Base-by-base conservation (phyloP, 305 asterid species). In the Solanum aculeatissimum region DNA sequence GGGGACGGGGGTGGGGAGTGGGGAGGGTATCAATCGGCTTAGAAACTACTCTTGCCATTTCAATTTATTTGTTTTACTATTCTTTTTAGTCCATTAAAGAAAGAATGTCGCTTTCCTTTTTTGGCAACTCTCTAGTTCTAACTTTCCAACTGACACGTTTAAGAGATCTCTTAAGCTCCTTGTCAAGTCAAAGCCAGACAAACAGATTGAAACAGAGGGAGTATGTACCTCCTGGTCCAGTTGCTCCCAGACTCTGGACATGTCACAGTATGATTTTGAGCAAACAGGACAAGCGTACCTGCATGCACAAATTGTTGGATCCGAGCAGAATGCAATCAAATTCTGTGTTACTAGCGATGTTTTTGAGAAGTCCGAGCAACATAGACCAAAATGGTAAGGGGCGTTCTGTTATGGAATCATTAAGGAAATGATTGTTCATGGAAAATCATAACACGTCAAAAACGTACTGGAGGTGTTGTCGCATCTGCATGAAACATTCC, bases 271-370 rank as follows among this genome's bases (percentile, higher is more conserved):
- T 16, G 98, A 93, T 88, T 88, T 94, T 49, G 92, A 91, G 87
- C 98, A 94, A 85, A 94, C 91, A 6, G 97, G 96, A 86, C 97
- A 92, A 55, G 97, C 90, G 74, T 93, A 93, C 91, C 98, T 94
- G 91, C 87, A 86, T 10, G 66, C 29, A 19, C 11, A 85, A 74
- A 29, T 25, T 23, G 12, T 53, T 7, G 43, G 58, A 63, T 40
- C 27, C 5, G 29, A 53, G 45, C 25, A 38, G 21, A 51, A 53
- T 25, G n/a, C 35, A 16, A 54, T 21, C 16, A 54, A 4, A 47
- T 16, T 9, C 23, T 45, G 35, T 45, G 23, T 25, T 63, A 23
- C 38, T 21, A 38, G 25, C 2, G 0, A 69, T 38, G 4, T 1
- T 69, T 69, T 38, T 38, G 16, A 69, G 38, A 51, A 69, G 5